A percentile compares a stretch with the other conserved stretches of the same genome.
Evolutionary conservation across 2,329 filamentous ascomycete genomes (phyloP).

Genomic region (Lachnellula suecica): DNA sequence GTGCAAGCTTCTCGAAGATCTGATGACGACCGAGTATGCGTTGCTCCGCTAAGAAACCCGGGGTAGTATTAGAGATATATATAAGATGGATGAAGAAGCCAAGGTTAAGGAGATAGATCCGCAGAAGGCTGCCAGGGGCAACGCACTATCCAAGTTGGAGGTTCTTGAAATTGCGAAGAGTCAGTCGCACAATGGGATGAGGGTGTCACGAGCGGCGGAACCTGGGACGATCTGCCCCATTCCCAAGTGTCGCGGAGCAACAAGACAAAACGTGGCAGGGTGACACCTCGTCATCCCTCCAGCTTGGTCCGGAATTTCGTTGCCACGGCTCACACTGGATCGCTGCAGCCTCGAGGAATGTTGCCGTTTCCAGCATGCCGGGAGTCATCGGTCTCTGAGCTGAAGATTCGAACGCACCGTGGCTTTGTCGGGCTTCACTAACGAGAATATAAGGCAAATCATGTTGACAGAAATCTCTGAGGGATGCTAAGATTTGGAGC

Average conservation of each 20-base stretch:
- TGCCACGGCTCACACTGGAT: slow-evolving; percentile 10
- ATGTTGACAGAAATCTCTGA: neutral
- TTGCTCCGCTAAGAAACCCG: neutral
- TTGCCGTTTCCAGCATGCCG: slow-evolving; percentile 4
- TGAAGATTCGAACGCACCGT: neutral
- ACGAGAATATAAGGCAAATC: neutral
- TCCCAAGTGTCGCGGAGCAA: slow-evolving; percentile 25
- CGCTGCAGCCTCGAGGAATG: slow-evolving; percentile 20
- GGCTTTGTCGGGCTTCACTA: neutral
- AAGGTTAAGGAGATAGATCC: slow-evolving; percentile 5
- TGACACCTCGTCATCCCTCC: slow-evolving; percentile 17
- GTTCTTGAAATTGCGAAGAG: slow-evolving; percentile 27
- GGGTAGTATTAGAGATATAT: slow-evolving; percentile 4
- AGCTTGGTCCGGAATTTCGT: slow-evolving; percentile 16
- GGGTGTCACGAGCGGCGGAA: slow-evolving; percentile 14
- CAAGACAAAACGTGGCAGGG: slow-evolving; percentile 19
- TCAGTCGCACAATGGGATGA: slow-evolving; percentile 26
- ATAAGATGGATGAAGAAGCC: slow-evolving; percentile 4
- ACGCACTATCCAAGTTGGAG: slow-evolving; percentile 15
- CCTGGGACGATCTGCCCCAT: slow-evolving; percentile 17
- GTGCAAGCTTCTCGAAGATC: neutral
- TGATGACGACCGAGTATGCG: neutral
- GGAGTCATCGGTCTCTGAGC: neutral
- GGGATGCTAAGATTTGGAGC: neutral
- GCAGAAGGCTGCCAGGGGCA: slow-evolving; percentile 26